Evolutionary conservation across 2,329 filamentous ascomycete genomes (phyloP).

Genomic region (Pseudogymnoascus sp.): DNA sequence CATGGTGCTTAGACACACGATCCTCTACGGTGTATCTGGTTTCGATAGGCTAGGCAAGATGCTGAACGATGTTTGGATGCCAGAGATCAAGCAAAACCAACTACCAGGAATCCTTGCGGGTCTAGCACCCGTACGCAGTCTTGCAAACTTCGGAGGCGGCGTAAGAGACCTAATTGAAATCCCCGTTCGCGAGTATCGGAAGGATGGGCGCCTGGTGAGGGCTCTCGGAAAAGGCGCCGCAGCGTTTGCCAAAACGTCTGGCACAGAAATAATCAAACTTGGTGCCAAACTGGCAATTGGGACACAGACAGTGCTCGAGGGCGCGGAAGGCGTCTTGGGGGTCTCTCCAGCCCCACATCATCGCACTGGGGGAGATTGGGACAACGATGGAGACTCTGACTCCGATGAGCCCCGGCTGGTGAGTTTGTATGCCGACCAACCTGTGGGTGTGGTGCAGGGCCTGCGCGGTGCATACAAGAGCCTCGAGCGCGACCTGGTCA

Average conservation of each 20-base stretch:
- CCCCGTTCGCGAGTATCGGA: constrained; percentile 85
- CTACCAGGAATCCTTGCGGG: constrained; percentile 83
- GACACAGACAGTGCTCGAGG: constrained; percentile 86
- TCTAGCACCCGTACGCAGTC: constrained; percentile 77
- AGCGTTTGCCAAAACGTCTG: constrained; percentile 87
- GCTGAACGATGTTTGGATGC: constrained; percentile 94
- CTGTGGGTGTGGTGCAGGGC: constrained; percentile 79
- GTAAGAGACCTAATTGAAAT: constrained; percentile 82
- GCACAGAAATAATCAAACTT: constrained; percentile 86
- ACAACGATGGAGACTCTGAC: constrained; percentile 56
- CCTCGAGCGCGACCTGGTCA: constrained; percentile 76
- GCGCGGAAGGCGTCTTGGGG: constrained; percentile 70
- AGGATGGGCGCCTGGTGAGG: constrained; percentile 85
- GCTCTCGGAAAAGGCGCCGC: constrained; percentile 86
- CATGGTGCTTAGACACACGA: constrained; percentile 78
- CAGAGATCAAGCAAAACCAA: constrained; percentile 83
- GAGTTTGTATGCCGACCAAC: constrained; percentile 89
- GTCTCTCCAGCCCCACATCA: constrained; percentile 21
- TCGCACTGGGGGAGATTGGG: constrained; percentile 36
- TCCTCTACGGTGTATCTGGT: constrained; percentile 84
- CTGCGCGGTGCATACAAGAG: constrained; percentile 75
- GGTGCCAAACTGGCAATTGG: constrained; percentile 92
- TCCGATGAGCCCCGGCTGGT: constrained; percentile 70
- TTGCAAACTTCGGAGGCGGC: constrained; percentile 86
- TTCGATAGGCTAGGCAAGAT: constrained; percentile 86